Evolutionary conservation across 148 eudicot species (phyloP).

Genomic region (Spergularia marina): DNA sequence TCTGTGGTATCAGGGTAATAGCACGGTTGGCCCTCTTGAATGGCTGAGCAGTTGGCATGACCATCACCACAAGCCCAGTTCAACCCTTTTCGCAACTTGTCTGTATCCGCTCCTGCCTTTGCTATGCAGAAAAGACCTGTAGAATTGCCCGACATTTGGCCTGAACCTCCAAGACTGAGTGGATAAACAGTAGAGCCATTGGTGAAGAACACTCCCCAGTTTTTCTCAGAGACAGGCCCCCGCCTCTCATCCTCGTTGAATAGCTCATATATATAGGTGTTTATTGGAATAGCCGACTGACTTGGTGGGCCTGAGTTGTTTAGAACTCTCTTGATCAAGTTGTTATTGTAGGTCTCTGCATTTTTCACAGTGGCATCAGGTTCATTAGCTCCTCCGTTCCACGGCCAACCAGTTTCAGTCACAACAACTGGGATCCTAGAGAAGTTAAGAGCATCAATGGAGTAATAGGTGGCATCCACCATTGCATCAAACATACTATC

Average conservation of each 20-base stretch:
- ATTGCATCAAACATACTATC: conserved; percentile 92
- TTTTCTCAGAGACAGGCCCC: conserved; percentile 75
- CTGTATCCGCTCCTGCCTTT: conserved; percentile 53
- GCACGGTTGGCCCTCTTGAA: conserved; percentile 80
- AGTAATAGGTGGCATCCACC: conserved; percentile 89
- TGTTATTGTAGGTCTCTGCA: conserved; percentile 67
- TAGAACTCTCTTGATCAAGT: conserved; percentile 67
- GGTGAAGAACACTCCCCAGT: conserved; percentile 66
- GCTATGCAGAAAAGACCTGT: conserved; percentile 67
- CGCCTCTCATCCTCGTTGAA: conserved; percentile 76
- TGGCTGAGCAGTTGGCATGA: conserved; percentile 74
- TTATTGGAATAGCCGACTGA: conserved; percentile 63
- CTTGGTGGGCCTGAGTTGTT: conserved; percentile 92
- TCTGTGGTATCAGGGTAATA: conserved; percentile 71
- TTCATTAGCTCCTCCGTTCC: conserved; percentile 67
- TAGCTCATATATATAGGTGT: conserved; percentile 81
- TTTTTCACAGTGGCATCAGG: conserved; percentile 70
- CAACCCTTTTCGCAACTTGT: conserved; percentile 59
- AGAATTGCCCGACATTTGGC: conserved; percentile 40
- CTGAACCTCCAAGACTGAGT: conserved; percentile 43
- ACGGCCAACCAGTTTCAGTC: conserved; percentile 97
- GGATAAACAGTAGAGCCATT: conserved; percentile 80
- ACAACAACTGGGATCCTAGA: conserved; percentile 77
- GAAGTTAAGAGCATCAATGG: conserved; percentile 60
- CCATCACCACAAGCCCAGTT: conserved; percentile 97